Percentiles rank a stretch among this genome's conserved stretches.
These are phyloP conservation scores for Picochlorum sp. DNA, from an alignment of 139 green algal species.

Conservation along the genomic window DNA sequence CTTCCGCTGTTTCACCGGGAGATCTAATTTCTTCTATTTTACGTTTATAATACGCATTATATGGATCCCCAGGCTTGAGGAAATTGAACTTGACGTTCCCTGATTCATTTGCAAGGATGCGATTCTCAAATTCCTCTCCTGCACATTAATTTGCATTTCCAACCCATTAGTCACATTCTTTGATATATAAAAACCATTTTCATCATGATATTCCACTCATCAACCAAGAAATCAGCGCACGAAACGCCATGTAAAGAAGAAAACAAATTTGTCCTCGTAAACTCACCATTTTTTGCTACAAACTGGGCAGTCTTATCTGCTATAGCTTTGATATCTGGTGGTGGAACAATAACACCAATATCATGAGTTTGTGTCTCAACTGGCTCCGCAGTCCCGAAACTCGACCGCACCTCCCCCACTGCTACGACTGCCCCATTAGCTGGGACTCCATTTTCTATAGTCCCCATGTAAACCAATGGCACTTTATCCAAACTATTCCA, in stretches of 20 bases:
- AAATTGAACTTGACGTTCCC: constrained; percentile 99
- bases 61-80: constrained; percentile 78
- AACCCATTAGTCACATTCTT: too few species aligned
- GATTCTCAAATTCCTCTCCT: constrained; percentile 85
- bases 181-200: too few species aligned
- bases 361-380: constrained; percentile 80
- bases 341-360: constrained; percentile 88
- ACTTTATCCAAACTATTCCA: too few species aligned
- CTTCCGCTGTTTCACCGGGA: constrained; percentile 7
- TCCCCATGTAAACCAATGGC: too few species aligned
- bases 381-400: constrained; percentile 3
- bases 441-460: too few species aligned
- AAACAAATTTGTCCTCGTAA: not conserved
- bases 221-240: too few species aligned
- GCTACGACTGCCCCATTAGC: constrained; percentile 42
- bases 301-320: constrained; percentile 98
- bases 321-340: constrained; percentile 89
- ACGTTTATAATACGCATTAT: constrained; percentile 91
- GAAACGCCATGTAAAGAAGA: too few species aligned
- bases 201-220: too few species aligned
- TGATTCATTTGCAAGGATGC: constrained; percentile 82
- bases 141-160: constrained; percentile 9
- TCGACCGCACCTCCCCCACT: constrained; percentile 36
- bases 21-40: constrained; percentile 34
- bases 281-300: constrained; percentile 85